Evolutionary conservation across 2,329 filamentous ascomycete species (phyloP).

Genomic region (Fusarium sambucinum): DNA sequence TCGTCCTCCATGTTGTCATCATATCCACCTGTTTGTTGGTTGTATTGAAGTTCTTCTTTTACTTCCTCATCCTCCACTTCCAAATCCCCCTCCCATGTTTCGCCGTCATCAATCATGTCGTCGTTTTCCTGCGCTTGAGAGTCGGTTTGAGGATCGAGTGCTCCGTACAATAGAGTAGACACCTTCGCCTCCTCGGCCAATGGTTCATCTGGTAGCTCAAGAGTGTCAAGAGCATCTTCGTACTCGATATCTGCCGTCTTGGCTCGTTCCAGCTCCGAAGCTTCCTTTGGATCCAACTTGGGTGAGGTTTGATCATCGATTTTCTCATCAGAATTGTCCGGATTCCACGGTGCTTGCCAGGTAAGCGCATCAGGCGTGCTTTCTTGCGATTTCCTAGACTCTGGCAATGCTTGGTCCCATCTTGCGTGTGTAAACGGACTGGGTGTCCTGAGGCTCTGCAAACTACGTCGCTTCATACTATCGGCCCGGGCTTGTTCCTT

Average conservation of each 20-base stretch:
- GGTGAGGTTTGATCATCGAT: conserved; percentile 17
- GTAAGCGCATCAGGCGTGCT: conserved; percentile 37
- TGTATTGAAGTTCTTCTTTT: conserved; percentile 43
- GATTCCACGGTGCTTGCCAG: conserved; percentile 36
- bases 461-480: conserved; percentile 79
- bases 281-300: conserved; percentile 11
- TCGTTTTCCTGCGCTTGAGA: conserved; percentile 32
- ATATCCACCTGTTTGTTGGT: conserved; percentile 42
- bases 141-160: conserved; percentile 36
- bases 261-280: conserved; percentile 16
- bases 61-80: conserved; percentile 26
- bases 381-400: conserved; percentile 41
- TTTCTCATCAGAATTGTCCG: conserved; percentile 20
- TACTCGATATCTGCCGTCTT: conserved; percentile 19
- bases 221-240: conserved; percentile 10
- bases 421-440: conserved; percentile 82
- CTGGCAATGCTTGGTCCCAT: conserved; percentile 49
- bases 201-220: conserved; percentile 4
- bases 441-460: conserved; percentile 79
- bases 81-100: conserved; percentile 31
- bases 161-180: not conserved
- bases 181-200: not conserved
- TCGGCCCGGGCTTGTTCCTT: conserved; percentile 84
- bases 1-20: conserved; percentile 40
- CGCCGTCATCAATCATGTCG: conserved; percentile 52